Evolutionary conservation across 2,329 filamentous ascomycete species (phyloP), one percentile per base, ranked within the genome.

Genomic region (Leptosphaerulina australis): DNA sequence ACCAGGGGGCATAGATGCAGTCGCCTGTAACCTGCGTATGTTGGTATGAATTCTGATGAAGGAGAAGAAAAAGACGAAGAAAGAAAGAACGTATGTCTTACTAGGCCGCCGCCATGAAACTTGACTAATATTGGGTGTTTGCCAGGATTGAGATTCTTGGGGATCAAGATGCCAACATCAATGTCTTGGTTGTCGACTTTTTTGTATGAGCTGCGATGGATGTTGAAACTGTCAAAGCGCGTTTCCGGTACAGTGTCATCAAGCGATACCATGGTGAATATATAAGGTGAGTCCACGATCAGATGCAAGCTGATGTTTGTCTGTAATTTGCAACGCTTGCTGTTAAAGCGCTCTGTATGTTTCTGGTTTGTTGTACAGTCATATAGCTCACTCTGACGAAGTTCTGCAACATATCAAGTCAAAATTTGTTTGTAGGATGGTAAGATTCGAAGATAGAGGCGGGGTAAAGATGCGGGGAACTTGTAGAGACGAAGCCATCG

Each of bases 101-200:
- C 74, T 39, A 79, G 63, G 9, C 71, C 74, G 15, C 77, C 77
- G 14, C 77, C 77, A 33, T 79, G 77, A 40, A 75, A 77, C 28
- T 72, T 74, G 21, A 78, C 62, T 10, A 77, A 64, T 0, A 78
- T 38, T 0, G 77, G 76, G 36, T 72, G 66, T 45, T 70, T 71
- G 7, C 71, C 71, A 0, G 63, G 51, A 6, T 61, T 56, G 3
- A 72, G 45, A 1, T 58, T 53, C 39, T 76, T 73, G 1, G 77
- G 76, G 1, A 77, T 62, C 0, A 79, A 55, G 15, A 79, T 59
- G 20, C 65, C 73, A 3, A 66, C 65, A 14, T 66, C 62, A 29
- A 76, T 76, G 0, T 58, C 55, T 35, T 77, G 72, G 38, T 67
- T 57, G 31, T 61, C 55, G 36, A 77, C 62, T 11, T 62, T 67